These are phyloP conservation scores for Zygnema cylindricum DNA, from an alignment of 139 green algal species.

Conservation along the genomic window DNA sequence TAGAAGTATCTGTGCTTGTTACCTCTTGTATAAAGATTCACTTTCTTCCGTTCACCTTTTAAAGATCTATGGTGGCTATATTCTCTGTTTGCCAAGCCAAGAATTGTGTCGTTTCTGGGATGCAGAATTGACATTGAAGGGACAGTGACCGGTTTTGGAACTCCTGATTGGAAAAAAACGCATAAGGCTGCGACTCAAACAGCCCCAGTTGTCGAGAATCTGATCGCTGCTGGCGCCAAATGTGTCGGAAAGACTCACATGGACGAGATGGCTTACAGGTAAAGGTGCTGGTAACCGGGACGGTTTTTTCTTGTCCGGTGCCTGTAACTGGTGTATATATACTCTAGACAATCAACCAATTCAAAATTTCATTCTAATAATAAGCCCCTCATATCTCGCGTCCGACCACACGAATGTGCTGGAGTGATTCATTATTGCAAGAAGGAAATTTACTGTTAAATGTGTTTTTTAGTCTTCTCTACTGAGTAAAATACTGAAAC, in stretches of 20 bases:
- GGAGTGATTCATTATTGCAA: neutral
- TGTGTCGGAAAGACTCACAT: constrained; percentile 86
- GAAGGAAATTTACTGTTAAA: neutral
- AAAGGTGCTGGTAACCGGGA: too few species aligned
- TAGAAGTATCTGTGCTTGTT: neutral
- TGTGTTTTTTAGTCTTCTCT: neutral
- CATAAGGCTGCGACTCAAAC: constrained; percentile 69
- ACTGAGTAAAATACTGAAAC: neutral
- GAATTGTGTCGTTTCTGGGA: constrained; percentile 35
- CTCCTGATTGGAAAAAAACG: constrained; percentile 78
- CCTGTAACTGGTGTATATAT: too few species aligned
- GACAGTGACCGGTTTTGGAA: constrained; percentile 78
- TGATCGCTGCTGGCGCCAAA: constrained; percentile 79
- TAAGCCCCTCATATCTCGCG: too few species aligned
- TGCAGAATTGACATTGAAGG: constrained; percentile 68
- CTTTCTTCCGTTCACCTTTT: neutral
- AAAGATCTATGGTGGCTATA: neutral
- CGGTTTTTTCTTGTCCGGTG: too few species aligned
- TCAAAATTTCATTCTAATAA: too few species aligned
- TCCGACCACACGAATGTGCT: neutral
- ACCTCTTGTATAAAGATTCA: neutral
- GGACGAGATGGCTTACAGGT: constrained; percentile 89
- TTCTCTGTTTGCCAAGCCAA: neutral
- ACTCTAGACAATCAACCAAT: too few species aligned
- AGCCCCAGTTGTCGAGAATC: constrained; percentile 72